These are phyloP conservation scores for Eustoma russellianum DNA, from an alignment of 257 asterid genomes.

Conservation along the genomic window DNA sequence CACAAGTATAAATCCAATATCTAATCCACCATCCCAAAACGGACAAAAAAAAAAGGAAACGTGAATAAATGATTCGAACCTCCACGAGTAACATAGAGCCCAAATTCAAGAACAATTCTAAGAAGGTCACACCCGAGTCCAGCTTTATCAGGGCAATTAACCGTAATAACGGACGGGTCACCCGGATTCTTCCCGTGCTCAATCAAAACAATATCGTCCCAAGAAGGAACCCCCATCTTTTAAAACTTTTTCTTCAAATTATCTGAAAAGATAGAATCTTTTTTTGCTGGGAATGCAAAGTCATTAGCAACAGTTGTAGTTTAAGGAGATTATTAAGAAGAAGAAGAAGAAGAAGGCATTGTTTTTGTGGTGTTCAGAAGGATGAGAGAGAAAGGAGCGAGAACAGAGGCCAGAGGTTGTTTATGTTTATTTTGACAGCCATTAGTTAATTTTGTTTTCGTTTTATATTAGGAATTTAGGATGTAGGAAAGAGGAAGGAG, in stretches of 20 bases:
- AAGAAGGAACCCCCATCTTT: slow-evolving; percentile 33
- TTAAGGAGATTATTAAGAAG: no score
- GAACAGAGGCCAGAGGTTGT: no score
- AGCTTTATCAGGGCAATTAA: slow-evolving; percentile 43
- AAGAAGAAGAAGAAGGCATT: no score
- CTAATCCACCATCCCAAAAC: neutral
- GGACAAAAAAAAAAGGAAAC: neutral
- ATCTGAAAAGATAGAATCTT: no score
- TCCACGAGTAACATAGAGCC: slow-evolving; percentile 35
- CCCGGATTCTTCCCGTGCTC: slow-evolving; percentile 27
- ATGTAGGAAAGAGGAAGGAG: no score
- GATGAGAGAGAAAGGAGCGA: no score
- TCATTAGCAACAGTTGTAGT: no score
- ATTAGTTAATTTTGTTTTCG: no score
- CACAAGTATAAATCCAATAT: neutral
- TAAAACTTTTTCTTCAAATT: neutral
- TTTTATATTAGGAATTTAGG: no score
- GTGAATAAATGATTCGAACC: slow-evolving; percentile 14
- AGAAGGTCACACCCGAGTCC: slow-evolving; percentile 46
- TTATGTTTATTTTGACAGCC: no score
- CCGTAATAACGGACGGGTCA: slow-evolving; percentile 34
- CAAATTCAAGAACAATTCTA: slow-evolving; percentile 36
- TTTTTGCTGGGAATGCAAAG: no score
- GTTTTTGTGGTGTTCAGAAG: no score
- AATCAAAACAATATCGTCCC: slow-evolving; percentile 40